Base-by-base conservation (phyloP, 2,329 filamentous ascomycete genomes). In the Claviceps fusiformis region DNA sequence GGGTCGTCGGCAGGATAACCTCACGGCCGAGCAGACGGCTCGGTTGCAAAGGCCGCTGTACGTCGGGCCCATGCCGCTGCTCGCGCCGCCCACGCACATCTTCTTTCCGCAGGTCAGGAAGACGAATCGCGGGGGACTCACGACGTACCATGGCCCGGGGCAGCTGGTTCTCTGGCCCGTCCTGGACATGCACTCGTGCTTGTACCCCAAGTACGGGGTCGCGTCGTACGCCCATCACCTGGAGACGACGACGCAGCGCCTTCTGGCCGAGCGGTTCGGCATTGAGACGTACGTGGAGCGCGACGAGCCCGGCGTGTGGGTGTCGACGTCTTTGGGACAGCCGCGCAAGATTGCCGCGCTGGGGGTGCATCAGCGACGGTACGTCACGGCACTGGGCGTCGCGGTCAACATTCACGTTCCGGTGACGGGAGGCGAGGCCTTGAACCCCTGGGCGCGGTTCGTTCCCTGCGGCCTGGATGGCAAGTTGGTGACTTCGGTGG, bases 91-190 rank as follows among this genome's bases (percentile, higher is more conserved):
- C 49, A 59, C 65, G 37, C 54, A 44, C 56, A 67, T 37, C 52
- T 73, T 70, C 61, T 59, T 67, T 31, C 86, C 85, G 3, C 73
- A 79, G n/a, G 81, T 93, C 62, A 70, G 81, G 47, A 77, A 83
- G 62, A 86, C 88, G 15, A 79, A 83, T n/a, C 83, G 93, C 54
- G 93, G 93, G 58, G 93, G 93, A 0, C 83, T 95, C 60, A 91
- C 89, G 0, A 97, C 93, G 3, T 97, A 95, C 73, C 93, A 98
- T 67, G 93, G 92, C 0, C 93, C 92, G 0, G 92, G 92, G 0
- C 93, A 98, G 68, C 72, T 95, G 51, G 87, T 96, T 41, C 82
- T 91, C n/a, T 98, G 95, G 75, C 89, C 92, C 3, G 81, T 96
- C 52, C 68, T 95, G n/a, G 89, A 95, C 68, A 77, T 97, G 55